Evolutionary conservation across 768 basidiomycete species (phyloP).

Genomic region (Auriscalpium orientale): DNA sequence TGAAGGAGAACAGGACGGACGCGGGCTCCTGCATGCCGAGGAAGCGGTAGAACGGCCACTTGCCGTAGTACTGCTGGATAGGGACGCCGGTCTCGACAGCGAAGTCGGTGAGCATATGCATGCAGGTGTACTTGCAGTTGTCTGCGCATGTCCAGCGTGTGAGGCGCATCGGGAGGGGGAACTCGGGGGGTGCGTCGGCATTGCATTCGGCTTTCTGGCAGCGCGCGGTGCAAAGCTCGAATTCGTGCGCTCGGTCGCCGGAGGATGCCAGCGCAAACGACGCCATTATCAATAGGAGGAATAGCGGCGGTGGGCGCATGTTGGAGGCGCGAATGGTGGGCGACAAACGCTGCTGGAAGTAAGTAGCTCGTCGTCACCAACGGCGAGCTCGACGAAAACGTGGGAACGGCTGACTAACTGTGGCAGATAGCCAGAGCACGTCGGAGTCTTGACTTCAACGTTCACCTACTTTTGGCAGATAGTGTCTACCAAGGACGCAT

Average conservation of each 20-base stretch:
- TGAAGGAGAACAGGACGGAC: constrained; percentile 81
- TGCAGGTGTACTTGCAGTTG: constrained; percentile 87
- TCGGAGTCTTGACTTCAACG: no score
- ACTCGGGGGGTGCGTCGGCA: constrained; percentile 20
- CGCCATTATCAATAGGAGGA: background rate
- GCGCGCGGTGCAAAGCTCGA: constrained; percentile 26
- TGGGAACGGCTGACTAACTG: constrained; percentile 1
- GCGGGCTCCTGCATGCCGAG: constrained; percentile 93
- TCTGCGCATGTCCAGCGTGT: constrained; percentile 85
- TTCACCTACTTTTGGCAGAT: no score
- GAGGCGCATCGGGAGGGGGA: constrained; percentile 38
- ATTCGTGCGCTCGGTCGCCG: constrained; percentile 23
- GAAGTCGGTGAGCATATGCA: constrained; percentile 65
- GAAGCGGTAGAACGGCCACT: constrained; percentile 93
- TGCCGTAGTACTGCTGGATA: constrained; percentile 84
- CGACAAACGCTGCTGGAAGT: background rate
- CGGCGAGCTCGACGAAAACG: background rate
- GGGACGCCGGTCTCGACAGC: constrained; percentile 34
- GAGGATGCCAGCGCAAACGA: constrained; percentile 26
- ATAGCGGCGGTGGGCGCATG: background rate
- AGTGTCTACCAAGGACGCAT: no score
- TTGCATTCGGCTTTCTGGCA: constrained; percentile 26
- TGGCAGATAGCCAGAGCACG: background rate
- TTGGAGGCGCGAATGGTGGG: background rate
- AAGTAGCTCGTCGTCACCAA: background rate